Base-by-base conservation (phyloP, 2,329 filamentous ascomycete genomes). In the Ophiocordyceps robertsii region DNA sequence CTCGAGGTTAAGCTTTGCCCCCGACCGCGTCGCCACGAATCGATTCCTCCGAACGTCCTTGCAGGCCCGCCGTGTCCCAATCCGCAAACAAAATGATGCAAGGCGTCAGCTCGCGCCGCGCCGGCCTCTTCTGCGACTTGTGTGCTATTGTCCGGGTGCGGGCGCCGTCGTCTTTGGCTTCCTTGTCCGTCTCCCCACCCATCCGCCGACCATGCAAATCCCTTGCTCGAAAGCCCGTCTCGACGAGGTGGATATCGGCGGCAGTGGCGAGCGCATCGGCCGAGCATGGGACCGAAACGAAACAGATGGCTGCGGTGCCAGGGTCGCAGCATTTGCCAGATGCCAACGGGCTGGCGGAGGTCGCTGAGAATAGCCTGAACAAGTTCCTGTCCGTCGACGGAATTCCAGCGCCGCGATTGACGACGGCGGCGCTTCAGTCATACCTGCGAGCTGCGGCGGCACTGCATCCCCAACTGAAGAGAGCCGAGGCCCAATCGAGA, bases 391-490 rank as follows among this genome's bases (percentile, higher is more conserved):
- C 60, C 17, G 62, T 65, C 11, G 58, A 64, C 39, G 66, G 63
- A 35, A 66, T 72, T 29, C 70, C 69, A 0, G 57, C 63, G 2
- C 61, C 67, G 46, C 54, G 64, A 42, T 56, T 66, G 43, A 68
- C 68, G 3, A 54, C 59, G 8, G 59, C 60, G 3, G 67, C 68
- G 6, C 60, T 74, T 46, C 62, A 63, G 37, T 60, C 65, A 19
- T 70, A 67, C 51, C 61, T 64, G 41, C 62, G 59, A 43, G 67
- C 66, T 19, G 68, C 69, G 16, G 59, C 62, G n/a, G 56, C 60
- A 10, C 59, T 69, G 13, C 62, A 67, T 42, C 64, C 65, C 21
- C 62, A 66, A 42, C 51, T 63, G 35, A 56, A 57, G 53, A 56
- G 59, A 46, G 58, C 59, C 17, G 59, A 67, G 42, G 59, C 56